Base-by-base conservation (phyloP, 352 stramenopile species). In the Blastocystis sp. region DNA sequence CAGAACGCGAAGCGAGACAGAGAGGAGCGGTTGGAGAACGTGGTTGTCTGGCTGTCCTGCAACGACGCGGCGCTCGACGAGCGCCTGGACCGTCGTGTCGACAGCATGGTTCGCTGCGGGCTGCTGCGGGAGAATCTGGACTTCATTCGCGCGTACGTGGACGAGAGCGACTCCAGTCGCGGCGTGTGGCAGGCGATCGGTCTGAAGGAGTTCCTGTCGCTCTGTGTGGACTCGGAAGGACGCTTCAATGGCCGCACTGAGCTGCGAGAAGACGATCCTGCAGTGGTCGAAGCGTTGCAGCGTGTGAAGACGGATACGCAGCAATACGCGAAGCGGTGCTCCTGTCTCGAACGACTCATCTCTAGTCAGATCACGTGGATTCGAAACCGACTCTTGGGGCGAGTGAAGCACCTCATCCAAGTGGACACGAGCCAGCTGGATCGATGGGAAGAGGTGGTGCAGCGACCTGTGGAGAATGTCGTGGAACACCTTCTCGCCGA, bases 161-260 rank as follows among this genome's bases (percentile, higher is more conserved):
- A 91, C 0, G 53, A 53, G 2, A 92, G 66, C 69, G 24, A 75
- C 68, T 1, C n/a, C 39, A 11, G 47, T 55, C 6, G 94, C 18
- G 94, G 94, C 5, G 94, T 96, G 66, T 91, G 95, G 7, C 93
- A 96, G 90, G 94, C 94, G 18, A 96, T 96, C 82, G 94, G 94
- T 30, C 96, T 95, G 91, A 96, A 96, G 76, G 94, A 96, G 90
- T 96, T 96, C 78, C 92, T 94, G 69, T 92, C 93, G 45, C 95
- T 95, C 88, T 93, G 95, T 43, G 90, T 94, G 30, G 93, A 92
- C 0, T 64, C 94, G 1, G 93, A 68, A 37, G 94, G 59, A 78
- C 90, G 16, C 73, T 89, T 4, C 70, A 93, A 50, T 53, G 68
- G 37, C 65, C 76, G 43, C 2, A 16, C 5, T 39, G 39, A 39